A percentile compares a stretch with the other conserved stretches of the same genome.
Conservation (phyloP, 2,329 filamentous ascomycete genomes). For the Fonsecaea nubica region DNA sequence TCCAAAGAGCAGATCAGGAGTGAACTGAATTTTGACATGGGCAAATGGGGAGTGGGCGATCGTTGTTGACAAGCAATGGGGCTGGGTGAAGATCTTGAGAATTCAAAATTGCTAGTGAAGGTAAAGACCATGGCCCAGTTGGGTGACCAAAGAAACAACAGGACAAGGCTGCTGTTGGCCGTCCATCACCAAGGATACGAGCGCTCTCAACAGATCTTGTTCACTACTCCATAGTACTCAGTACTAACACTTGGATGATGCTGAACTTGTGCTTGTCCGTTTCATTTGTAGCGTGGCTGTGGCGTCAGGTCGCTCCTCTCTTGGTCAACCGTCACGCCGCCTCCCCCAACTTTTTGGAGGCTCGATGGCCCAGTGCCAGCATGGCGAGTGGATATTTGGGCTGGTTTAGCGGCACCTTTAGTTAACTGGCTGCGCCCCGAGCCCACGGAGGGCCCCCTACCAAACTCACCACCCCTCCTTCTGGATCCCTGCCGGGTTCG, state of each 20-base stretch:
- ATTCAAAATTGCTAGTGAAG: slow-evolving; percentile 2
- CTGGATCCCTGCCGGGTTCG: slow-evolving; percentile 11
- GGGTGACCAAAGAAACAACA: neutral
- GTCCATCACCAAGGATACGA: neutral
- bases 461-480: slow-evolving; percentile 14
- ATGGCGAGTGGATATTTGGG: slow-evolving; percentile 4
- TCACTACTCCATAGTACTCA: neutral
- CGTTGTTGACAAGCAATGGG: slow-evolving; percentile 5
- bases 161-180: neutral
- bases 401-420: neutral
- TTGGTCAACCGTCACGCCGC: slow-evolving; percentile 4
- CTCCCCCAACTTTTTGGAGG: slow-evolving; percentile 11
- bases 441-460: slow-evolving; percentile 6
- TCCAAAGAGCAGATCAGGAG: neutral
- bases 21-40: neutral
- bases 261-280: neutral
- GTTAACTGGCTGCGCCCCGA: slow-evolving; percentile 10
- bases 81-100: slow-evolving; percentile 2
- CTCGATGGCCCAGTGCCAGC: neutral
- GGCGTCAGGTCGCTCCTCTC: slow-evolving; percentile 11
- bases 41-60: neutral
- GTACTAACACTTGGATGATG: neutral
- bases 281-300: slow-evolving; percentile 15
- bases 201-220: neutral
- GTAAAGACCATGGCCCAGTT: neutral